Evolutionary conservation across 257 asterid species (phyloP).

Genomic region (Penstemon eatonii): DNA sequence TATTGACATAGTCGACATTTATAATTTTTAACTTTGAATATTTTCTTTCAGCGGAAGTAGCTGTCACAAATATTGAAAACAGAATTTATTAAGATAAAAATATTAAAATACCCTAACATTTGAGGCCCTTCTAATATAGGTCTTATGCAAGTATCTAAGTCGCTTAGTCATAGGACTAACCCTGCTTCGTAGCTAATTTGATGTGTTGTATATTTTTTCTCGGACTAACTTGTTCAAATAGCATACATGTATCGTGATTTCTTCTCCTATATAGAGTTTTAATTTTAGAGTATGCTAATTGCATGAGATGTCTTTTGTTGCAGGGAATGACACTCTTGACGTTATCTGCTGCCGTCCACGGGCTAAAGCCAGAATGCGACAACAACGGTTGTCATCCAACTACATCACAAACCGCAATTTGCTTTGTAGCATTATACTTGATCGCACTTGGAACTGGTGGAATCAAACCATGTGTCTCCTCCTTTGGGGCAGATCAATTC

Average conservation of each 20-base stretch:
- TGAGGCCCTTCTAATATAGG: no score
- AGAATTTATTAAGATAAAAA: no score
- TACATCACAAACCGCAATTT: slow-evolving; percentile 39
- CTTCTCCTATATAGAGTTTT: background rate
- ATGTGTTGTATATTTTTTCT: background rate
- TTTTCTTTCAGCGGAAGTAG: no score
- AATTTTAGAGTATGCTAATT: background rate
- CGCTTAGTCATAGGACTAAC: no score
- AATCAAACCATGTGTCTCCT: slow-evolving; percentile 90
- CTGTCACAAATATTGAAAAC: no score
- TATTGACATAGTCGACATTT: no score
- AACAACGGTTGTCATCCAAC: slow-evolving; percentile 51
- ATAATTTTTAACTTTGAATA: no score
- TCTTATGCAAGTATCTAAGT: no score
- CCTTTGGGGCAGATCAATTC: slow-evolving; percentile 92
- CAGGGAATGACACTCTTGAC: slow-evolving; percentile 91
- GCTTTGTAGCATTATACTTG: slow-evolving; percentile 60
- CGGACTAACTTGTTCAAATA: background rate
- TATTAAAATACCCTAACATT: no score
- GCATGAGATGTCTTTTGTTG: background rate
- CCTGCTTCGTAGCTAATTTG: background rate
- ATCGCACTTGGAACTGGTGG: slow-evolving; percentile 94
- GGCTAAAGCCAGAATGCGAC: slow-evolving; percentile 59
- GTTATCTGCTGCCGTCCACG: slow-evolving; percentile 57
- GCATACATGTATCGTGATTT: background rate